These are phyloP conservation scores for Candida montana DNA, from an alignment of 805 yeast genomes.

Conservation along the genomic window DNA sequence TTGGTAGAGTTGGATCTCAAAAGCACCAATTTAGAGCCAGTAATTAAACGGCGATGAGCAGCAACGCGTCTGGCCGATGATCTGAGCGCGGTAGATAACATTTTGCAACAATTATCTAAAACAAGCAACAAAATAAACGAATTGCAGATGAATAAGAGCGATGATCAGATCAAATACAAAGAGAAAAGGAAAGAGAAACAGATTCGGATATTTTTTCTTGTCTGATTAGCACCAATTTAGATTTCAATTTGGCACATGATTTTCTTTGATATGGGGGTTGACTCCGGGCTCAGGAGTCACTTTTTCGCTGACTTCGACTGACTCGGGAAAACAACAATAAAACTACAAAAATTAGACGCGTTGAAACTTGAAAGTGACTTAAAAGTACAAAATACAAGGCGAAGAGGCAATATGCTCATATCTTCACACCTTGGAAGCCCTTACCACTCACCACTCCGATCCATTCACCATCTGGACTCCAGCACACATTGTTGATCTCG, in stretches of 20 bases:
- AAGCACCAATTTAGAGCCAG: neutral
- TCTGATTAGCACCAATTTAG: too few species aligned
- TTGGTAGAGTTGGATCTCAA: slow-evolving; percentile 20
- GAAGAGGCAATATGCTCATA: neutral
- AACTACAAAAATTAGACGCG: too few species aligned
- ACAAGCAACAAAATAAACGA: too few species aligned
- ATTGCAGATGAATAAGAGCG: neutral
- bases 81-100: neutral
- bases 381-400: too few species aligned
- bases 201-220: neutral
- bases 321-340: neutral
- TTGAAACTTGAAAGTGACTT: neutral
- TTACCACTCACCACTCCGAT: slow-evolving; percentile 52
- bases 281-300: neutral
- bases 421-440: slow-evolving; percentile 30
- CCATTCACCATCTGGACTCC: slow-evolving; percentile 77
- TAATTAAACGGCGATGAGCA: neutral
- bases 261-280: neutral
- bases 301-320: neutral
- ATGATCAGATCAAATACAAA: neutral
- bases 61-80: neutral
- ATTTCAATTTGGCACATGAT: neutral
- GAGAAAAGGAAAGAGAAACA: neutral
- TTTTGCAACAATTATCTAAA: neutral
- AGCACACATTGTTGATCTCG: slow-evolving; percentile 74